A percentile compares a stretch with the other conserved stretches of the same genome.
Evolutionary conservation across 495 filamentous ascomycete genomes (phyloP).

Genomic region (Penicillium riverlandense): DNA sequence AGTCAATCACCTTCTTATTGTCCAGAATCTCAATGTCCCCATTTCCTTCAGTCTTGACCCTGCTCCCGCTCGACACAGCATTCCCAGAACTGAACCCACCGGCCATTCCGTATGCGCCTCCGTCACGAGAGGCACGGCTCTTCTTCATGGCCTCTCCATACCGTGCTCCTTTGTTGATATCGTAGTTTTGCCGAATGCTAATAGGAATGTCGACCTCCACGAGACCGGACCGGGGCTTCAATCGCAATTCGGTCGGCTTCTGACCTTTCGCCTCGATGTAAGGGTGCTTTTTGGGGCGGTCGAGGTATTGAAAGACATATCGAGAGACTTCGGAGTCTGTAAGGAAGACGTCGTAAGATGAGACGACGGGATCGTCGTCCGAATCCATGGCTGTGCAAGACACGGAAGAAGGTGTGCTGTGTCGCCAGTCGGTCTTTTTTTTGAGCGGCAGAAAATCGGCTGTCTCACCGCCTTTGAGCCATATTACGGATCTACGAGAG

Average conservation of each 20-base stretch:
- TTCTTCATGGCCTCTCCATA: slow-evolving; percentile 63
- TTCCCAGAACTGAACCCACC: slow-evolving; percentile 47
- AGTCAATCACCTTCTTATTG: slow-evolving; percentile 30
- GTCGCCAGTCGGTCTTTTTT: too few species aligned
- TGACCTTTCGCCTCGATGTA: slow-evolving; percentile 48
- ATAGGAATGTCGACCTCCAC: slow-evolving; percentile 72
- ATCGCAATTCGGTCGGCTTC: slow-evolving; percentile 52
- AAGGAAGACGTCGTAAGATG: slow-evolving; percentile 56
- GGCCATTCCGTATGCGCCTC: slow-evolving; percentile 51
- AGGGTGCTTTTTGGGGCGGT: slow-evolving; percentile 37
- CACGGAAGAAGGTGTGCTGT: too few species aligned
- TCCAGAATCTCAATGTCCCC: slow-evolving; percentile 32
- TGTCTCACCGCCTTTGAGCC: too few species aligned
- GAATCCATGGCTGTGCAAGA: slow-evolving; percentile 12
- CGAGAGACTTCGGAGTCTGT: slow-evolving; percentile 43
- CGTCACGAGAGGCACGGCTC: slow-evolving; percentile 44
- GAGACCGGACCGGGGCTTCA: slow-evolving; percentile 61
- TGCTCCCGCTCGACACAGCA: slow-evolving; percentile 12
- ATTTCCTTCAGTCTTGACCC: slow-evolving; percentile 29
- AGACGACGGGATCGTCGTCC: slow-evolving; percentile 47
- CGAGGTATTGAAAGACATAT: slow-evolving; percentile 67
- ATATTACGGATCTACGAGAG: too few species aligned
- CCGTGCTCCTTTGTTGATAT: slow-evolving; percentile 53
- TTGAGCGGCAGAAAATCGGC: too few species aligned
- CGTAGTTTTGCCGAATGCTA: slow-evolving; percentile 53